Base-by-base conservation (phyloP, 495 filamentous ascomycete genomes). In the Chlorociboria aeruginascens region DNA sequence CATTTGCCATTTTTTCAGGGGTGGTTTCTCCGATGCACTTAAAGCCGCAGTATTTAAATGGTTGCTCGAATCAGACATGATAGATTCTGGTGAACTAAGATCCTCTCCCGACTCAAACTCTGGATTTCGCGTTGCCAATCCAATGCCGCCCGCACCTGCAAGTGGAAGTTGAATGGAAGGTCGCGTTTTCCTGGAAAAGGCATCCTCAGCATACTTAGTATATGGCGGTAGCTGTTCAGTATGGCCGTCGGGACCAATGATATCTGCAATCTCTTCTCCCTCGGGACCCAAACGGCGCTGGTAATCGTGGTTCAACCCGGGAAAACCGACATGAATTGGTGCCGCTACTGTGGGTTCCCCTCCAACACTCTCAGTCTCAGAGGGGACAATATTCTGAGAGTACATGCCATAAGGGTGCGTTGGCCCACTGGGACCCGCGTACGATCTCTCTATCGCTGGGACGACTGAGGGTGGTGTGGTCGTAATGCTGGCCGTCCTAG, bases 161-260 rank as follows among this genome's bases (percentile, higher is more conserved):
- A 56, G 28, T 35, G 51, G 49, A 9, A 58, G n/a, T 37, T 13
- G 32, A 10, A 45, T 34, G 43, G 37, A 42, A 32, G 56, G 49
- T 8, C 50, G 50, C 8, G 63, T 45, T 54, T 69, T 67, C 46
- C 61, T 59, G 17, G 52, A 58, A 53, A 69, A 63, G 9, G 58
- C 65, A 6, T 73, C 79, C 40, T 83, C 77, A 1, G 86, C 81
- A 61, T 85, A 89, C 51, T 82, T 73, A 10, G 86, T 82, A 64
- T 96, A 96, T 10, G 89, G 89, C 13, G 89, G 89, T 31, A 95
- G 68, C 53, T 89, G 85, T 60, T 96, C 89, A 3, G 85, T 82
- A 62, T 95, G 88, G 1, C 89, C 89, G 56, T 90, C 84, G 0
- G 85, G 85, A n/a, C 87, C 88, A 51, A 95, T 78, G 7, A 94